These are phyloP conservation scores for Suillus brevipes DNA, from an alignment of 768 basidiomycete species.

Conservation along the genomic window DNA sequence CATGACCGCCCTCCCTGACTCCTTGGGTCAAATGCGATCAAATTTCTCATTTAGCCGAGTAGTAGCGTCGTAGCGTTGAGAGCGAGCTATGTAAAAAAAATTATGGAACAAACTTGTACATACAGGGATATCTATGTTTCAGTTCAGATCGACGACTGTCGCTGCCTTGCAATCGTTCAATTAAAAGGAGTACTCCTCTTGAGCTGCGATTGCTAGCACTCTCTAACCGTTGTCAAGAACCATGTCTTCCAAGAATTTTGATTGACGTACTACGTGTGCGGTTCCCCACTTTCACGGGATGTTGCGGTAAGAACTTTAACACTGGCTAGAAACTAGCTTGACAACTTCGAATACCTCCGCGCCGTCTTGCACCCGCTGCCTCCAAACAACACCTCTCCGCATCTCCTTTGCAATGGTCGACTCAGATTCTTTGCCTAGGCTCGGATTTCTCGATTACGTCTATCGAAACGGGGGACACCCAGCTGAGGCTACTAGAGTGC, in stretches of 20 bases:
- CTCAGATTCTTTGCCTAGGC: not conserved
- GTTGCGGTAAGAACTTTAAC: not conserved
- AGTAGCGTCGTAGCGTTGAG: constrained; percentile 12
- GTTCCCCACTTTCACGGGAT: not conserved
- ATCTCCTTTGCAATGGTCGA: not conserved
- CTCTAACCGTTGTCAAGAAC: constrained; percentile 1
- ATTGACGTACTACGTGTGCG: not conserved
- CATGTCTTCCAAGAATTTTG: constrained; percentile 1
- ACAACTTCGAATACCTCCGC: not conserved
- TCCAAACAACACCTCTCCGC: not conserved
- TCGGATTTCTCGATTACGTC: not conserved
- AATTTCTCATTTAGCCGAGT: constrained; percentile 24
- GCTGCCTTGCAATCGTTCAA: not conserved
- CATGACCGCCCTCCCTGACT: constrained; percentile 14
- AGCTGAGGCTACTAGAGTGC: not conserved
- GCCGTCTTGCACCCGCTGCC: not conserved
- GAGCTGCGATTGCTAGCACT: no score
- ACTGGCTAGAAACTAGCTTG: not conserved
- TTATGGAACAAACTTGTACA: not conserved
- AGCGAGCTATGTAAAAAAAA: not conserved
- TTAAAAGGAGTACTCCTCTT: not conserved
- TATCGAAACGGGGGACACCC: not conserved
- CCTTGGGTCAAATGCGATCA: constrained; percentile 13
- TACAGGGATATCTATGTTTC: not conserved
- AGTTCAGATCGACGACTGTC: not conserved